A percentile compares a stretch with the other conserved stretches of the same genome.
These are phyloP conservation scores for Monarda citriodora DNA, from an alignment of 305 asterid genomes.

Conservation along the genomic window DNA sequence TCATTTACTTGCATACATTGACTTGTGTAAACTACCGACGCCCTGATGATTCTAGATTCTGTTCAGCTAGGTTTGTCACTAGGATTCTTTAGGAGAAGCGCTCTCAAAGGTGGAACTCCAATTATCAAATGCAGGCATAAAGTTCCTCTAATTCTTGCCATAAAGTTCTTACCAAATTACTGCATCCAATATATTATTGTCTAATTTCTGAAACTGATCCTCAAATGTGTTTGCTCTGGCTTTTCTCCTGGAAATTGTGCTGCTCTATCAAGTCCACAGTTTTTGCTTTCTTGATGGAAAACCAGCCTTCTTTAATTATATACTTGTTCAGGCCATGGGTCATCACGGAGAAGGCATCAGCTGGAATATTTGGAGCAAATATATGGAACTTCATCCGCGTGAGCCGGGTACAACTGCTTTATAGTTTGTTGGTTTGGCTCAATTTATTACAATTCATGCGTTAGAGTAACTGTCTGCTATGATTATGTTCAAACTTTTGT, in stretches of 20 bases:
- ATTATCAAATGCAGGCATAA: not conserved
- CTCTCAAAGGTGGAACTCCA: not conserved
- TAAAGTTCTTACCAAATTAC: not conserved
- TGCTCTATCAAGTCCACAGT: not conserved
- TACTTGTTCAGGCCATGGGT: constrained; percentile 36
- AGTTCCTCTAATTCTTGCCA: not conserved
- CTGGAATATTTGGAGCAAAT: constrained; percentile 8
- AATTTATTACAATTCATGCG: constrained; percentile 5
- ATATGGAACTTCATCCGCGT: constrained; percentile 22
- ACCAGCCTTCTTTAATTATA: not conserved
- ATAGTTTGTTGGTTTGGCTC: constrained; percentile 13
- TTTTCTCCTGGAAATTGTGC: not conserved
- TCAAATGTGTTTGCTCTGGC: constrained; percentile 1
- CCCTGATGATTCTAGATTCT: constrained; percentile 2
- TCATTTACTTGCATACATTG: not conserved
- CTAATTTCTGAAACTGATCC: constrained; percentile 9
- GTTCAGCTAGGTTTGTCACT: constrained; percentile 11
- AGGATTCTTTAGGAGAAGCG: constrained; percentile 8
- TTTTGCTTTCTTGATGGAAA: constrained; percentile 15
- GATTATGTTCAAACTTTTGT: constrained; percentile 4
- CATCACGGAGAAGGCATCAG: constrained; percentile 15
- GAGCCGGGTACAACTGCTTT: constrained; percentile 17
- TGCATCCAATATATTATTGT: not conserved
- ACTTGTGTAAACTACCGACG: not conserved
- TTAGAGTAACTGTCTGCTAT: too few relatives aligned